Evolutionary conservation across 805 yeast species (phyloP), one percentile per base, ranked within the genome.

Genomic region (Isabelozyma rhagii): DNA sequence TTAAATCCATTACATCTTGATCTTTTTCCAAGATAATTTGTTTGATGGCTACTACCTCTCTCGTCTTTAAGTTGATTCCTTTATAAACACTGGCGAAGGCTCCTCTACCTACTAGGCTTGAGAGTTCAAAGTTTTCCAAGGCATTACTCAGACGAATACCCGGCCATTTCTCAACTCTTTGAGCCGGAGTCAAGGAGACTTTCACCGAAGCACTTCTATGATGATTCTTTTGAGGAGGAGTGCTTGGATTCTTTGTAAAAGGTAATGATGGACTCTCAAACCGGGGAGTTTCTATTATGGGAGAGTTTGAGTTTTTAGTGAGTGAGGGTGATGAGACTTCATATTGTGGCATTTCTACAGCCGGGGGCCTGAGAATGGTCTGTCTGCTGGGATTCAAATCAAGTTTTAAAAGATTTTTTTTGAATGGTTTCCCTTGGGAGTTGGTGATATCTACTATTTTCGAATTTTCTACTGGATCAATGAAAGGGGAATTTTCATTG

Each of bases 71-170:
- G 58, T 90, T 87, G 28, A 83, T 69, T 0, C 93, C 97, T 51
- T 80, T 78, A 66, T 85, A 91, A 4, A 93, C 97, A 39, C 81
- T 80, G 1, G 97, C 98, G 63, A 83, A 91, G 0, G 97, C 97
- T 1, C 99, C 99, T 51, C 81, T 81, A 3, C 98, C 99, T 2
- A 94, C 74, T 38, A 85, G 78, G 44, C 83, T 86, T 44, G 77
- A 74, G 57, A 84, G 72, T 28, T 72, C 72, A 58, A 80, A 83
- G 47, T 76, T 76, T 42, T 76, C 80, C 17, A 78, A 64, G 2
- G 77, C 79, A 55, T 69, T 70, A 31, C 59, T 50, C 63, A 69
- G 61, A 46, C 77, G 57, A 18, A 56, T 66, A 0, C 77, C 76
- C 0, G 72, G 69, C 27, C 56, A 62, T 52, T 77, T 77, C 52